Conservation (phyloP, 2,329 filamentous ascomycete genomes). For the Calonectria pseudoturangicola region DNA sequence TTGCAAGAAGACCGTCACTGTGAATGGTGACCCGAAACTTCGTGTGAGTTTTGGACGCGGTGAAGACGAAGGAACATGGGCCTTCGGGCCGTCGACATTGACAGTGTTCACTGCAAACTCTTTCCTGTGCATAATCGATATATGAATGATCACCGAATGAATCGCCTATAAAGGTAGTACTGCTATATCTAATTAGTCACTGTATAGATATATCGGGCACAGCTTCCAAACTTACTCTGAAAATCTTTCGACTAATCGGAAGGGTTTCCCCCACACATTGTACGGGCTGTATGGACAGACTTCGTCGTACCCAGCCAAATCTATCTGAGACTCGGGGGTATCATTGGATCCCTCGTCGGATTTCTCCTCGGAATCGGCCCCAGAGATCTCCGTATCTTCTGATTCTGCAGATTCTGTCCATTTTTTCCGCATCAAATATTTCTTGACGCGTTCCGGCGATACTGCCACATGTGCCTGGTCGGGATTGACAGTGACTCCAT, state of each 20-base stretch:
- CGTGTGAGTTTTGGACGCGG: too few relatives aligned
- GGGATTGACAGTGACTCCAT: too few relatives aligned
- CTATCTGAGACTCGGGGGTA: too few relatives aligned
- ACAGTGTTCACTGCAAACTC: too few relatives aligned
- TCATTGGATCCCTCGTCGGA: too few relatives aligned
- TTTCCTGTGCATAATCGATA: not conserved
- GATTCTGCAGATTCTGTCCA: not conserved
- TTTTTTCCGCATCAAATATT: conserved; percentile 12
- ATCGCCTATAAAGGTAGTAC: not conserved
- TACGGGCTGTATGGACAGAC: not conserved
- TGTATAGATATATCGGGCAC: not conserved
- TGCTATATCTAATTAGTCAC: not conserved
- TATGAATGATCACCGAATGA: conserved; percentile 8
- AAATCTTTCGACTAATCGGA: not conserved
- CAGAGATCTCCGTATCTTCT: too few relatives aligned
- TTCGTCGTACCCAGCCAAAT: not conserved
- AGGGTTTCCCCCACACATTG: not conserved
- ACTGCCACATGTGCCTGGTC: too few relatives aligned
- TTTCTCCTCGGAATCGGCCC: too few relatives aligned
- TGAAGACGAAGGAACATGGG: too few relatives aligned
- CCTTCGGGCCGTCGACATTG: too few relatives aligned
- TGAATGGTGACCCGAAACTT: too few relatives aligned
- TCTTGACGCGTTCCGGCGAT: not conserved
- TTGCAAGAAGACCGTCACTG: not conserved
- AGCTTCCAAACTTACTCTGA: not conserved